phyloP scores from a whole-genome alignment of 1,284 basidiomycete species.

The Porodaedalea pini region DNA sequence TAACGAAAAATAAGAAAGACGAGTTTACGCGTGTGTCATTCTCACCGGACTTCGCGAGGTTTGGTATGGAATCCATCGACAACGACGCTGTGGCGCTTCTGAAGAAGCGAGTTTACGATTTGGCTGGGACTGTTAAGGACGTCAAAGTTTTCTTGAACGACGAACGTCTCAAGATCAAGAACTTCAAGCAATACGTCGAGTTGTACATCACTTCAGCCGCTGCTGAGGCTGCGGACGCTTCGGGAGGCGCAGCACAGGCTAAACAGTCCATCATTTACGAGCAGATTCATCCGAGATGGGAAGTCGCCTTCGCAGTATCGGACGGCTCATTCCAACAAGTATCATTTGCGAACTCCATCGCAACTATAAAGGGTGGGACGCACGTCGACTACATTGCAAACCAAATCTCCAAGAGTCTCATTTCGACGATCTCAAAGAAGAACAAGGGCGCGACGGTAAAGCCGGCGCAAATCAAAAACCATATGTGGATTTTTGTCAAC shows the following conservation, averaged over 20 bases:
- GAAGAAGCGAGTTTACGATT: slow-evolving; percentile 94
- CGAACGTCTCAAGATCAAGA: slow-evolving; percentile 89
- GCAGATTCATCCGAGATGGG: slow-evolving; percentile 81
- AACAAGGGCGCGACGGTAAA: slow-evolving; percentile 95
- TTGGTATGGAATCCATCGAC: slow-evolving; percentile 92
- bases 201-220: slow-evolving; percentile 82
- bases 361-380: slow-evolving; percentile 95
- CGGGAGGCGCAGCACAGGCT: slow-evolving; percentile 68
- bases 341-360: slow-evolving; percentile 97
- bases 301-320: slow-evolving; percentile 93
- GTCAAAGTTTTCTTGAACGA: slow-evolving; percentile 94
- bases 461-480: slow-evolving; percentile 90
- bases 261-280: slow-evolving; percentile 88
- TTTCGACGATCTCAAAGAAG: slow-evolving; percentile 88
- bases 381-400: slow-evolving; percentile 89
- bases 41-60: slow-evolving; percentile 87
- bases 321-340: slow-evolving; percentile 91
- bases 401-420: slow-evolving; percentile 83
- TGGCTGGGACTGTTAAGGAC: slow-evolving; percentile 93
- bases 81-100: slow-evolving; percentile 89
- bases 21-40: slow-evolving; percentile 97
- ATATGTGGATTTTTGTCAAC: slow-evolving; percentile 99
- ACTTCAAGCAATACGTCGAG: slow-evolving; percentile 97
- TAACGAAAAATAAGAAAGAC: slow-evolving; percentile 86
- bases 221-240: slow-evolving; percentile 58